These are phyloP conservation scores for Annulohypoxylon moriforme DNA, from an alignment of 495 filamentous ascomycete species.

Conservation along the genomic window DNA sequence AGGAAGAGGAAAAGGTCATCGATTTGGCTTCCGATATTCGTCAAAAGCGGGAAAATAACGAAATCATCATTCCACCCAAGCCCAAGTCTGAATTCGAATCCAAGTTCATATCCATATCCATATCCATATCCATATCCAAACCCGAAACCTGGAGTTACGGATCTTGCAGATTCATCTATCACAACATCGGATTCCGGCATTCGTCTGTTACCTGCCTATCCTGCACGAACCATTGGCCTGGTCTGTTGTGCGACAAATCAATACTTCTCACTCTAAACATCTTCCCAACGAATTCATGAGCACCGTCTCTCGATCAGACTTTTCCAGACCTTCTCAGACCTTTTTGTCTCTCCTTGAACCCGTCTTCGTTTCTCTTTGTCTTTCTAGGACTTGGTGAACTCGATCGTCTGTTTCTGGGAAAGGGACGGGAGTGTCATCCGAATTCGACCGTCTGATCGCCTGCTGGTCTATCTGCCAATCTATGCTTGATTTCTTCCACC, in stretches of 20 bases:
- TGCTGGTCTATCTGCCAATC: constrained; percentile 33
- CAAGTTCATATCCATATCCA: constrained; percentile 14
- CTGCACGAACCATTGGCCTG: constrained; percentile 45
- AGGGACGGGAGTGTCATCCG: constrained; percentile 29
- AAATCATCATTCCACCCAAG: constrained; percentile 30
- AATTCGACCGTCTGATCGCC: constrained; percentile 43
- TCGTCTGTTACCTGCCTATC: constrained; percentile 45
- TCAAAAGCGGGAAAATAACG: not conserved
- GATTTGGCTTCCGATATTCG: constrained; percentile 22
- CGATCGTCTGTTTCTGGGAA: constrained; percentile 35
- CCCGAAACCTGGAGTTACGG: constrained; percentile 8
- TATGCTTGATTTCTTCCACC: constrained; percentile 38
- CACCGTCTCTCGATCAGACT: not conserved
- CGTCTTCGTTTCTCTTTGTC: constrained; percentile 25
- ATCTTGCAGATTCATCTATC: constrained; percentile 27
- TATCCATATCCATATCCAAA: constrained; percentile 15
- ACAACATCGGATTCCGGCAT: constrained; percentile 45
- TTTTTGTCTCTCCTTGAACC: constrained; percentile 25
- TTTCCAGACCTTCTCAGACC: not conserved
- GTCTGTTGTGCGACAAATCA: constrained; percentile 33
- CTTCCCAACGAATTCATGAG: constrained; percentile 5
- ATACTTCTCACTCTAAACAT: not conserved
- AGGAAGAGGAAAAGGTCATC: constrained; percentile 16
- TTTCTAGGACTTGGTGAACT: constrained; percentile 5
- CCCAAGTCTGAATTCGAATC: too few relatives aligned